phyloP scores from a whole-genome alignment of 495 filamentous ascomycete genomes.

The Neurospora sp. region DNA sequence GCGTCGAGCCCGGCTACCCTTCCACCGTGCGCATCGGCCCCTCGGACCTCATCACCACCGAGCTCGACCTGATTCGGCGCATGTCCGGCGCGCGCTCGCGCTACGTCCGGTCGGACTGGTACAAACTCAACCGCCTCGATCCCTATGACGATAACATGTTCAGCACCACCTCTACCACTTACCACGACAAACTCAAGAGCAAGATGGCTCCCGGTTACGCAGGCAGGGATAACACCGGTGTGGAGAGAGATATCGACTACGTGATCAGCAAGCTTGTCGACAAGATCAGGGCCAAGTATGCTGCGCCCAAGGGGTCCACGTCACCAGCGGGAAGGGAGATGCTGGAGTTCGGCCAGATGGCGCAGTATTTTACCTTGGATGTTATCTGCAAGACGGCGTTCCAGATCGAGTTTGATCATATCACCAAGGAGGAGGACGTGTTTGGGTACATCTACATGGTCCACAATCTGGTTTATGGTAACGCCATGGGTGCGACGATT shows the following conservation, averaged over 20 bases:
- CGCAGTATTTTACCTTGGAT: conserved; percentile 43
- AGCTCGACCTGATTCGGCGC: conserved; percentile 26
- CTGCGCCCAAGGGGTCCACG: conserved; percentile 14
- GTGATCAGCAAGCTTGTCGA: conserved; percentile 28
- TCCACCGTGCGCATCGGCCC: conserved; percentile 41
- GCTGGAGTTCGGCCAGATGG: conserved; percentile 35
- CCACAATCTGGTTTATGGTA: conserved; percentile 21
- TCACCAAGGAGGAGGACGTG: conserved; percentile 36
- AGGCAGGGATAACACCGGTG: conserved; percentile 37
- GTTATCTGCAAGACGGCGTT: conserved; percentile 40
- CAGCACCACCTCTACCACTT: conserved; percentile 25
- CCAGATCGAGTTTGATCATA: conserved; percentile 41
- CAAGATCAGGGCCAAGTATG: conserved; percentile 27
- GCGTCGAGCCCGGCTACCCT: conserved; percentile 23
- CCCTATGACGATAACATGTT: conserved; percentile 32
- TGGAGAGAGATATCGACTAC: conserved; percentile 37
- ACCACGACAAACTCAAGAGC: conserved; percentile 31
- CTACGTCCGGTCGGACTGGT: conserved; percentile 27
- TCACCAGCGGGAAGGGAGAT: conserved; percentile 4
- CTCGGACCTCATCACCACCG: conserved; percentile 34
- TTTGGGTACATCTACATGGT: conserved; percentile 35
- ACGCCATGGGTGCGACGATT: conserved; percentile 17
- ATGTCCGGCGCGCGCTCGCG: conserved; percentile 23
- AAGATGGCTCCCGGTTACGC: conserved; percentile 34
- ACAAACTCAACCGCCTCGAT: conserved; percentile 18